phyloP scores from a whole-genome alignment of 768 basidiomycete species.

The Phlebiopsis gigantea region DNA sequence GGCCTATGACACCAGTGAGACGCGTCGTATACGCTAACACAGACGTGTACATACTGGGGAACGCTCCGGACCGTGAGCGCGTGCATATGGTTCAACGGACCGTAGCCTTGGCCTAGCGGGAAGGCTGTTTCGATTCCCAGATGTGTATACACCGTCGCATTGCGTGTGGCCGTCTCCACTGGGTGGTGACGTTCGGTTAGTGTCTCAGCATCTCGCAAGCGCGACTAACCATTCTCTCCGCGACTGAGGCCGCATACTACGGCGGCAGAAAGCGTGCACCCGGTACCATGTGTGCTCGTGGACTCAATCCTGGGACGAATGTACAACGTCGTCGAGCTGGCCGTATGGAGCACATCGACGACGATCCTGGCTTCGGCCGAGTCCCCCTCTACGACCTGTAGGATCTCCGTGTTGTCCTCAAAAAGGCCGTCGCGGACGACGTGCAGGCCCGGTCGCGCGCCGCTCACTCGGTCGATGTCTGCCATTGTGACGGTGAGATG shows the following conservation, averaged over 20 bases:
- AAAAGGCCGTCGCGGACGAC: constrained; percentile 42
- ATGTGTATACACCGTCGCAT: constrained; percentile 70
- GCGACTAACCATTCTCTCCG: constrained; percentile 37
- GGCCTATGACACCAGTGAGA: constrained; percentile 35
- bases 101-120: constrained; percentile 67
- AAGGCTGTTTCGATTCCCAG: constrained; percentile 65
- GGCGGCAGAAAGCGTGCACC: constrained; percentile 86
- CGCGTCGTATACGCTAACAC: not conserved
- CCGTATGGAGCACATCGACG: constrained; percentile 56
- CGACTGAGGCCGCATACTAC: constrained; percentile 62
- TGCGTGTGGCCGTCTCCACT: constrained; percentile 55
- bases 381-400: constrained; percentile 30
- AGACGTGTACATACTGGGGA: constrained; percentile 42
- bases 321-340: constrained; percentile 40
- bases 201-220: not conserved
- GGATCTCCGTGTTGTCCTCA: constrained; percentile 60
- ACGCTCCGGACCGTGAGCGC: constrained; percentile 43
- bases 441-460: constrained; percentile 26
- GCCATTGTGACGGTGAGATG: constrained; percentile 48
- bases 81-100: constrained; percentile 86
- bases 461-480: constrained; percentile 37
- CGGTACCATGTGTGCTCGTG: constrained; percentile 84
- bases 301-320: constrained; percentile 59
- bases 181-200: not conserved
- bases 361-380: constrained; percentile 34